phyloP scores from a whole-genome alignment of 2,329 filamentous ascomycete genomes.

The Emergomyces pasteurianus region DNA sequence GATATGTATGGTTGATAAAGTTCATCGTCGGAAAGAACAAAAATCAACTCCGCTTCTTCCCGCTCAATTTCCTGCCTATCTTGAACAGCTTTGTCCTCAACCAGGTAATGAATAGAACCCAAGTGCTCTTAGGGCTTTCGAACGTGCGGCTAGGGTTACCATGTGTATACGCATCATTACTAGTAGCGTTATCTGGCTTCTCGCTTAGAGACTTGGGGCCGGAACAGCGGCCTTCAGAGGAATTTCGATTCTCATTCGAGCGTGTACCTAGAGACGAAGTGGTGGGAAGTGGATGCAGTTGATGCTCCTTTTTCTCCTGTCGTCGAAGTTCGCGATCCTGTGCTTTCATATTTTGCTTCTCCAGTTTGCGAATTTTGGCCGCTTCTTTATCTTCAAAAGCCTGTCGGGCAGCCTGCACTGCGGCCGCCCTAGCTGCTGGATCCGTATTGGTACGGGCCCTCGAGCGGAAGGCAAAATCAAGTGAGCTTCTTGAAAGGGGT shows the following conservation, averaged over 20 bases:
- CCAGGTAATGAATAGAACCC: constrained; percentile 47
- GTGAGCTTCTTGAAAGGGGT: constrained; percentile 43
- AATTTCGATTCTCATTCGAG: neutral
- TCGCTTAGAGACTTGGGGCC: neutral
- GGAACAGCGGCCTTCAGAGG: neutral
- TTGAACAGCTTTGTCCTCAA: constrained; percentile 44
- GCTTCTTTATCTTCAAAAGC: constrained; percentile 50
- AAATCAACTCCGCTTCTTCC: constrained; percentile 11
- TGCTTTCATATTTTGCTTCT: constrained; percentile 40
- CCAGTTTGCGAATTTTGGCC: constrained; percentile 42
- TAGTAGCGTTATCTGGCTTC: neutral
- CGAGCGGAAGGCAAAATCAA: constrained; percentile 44
- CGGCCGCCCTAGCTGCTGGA: constrained; percentile 42
- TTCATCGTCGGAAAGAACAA: neutral
- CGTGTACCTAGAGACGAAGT: neutral
- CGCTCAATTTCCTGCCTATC: constrained; percentile 27
- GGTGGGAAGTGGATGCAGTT: neutral
- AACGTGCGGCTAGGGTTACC: constrained; percentile 5
- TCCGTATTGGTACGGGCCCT: constrained; percentile 36
- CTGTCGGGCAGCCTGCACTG: constrained; percentile 43
- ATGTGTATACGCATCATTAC: neutral
- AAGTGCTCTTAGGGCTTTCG: constrained; percentile 22
- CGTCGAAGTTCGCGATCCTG: constrained; percentile 34
- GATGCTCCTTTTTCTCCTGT: constrained; percentile 27
- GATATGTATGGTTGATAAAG: neutral